Percentiles rank a stretch among this genome's conserved stretches.
These are phyloP conservation scores for Globisporangium viniferum DNA, from an alignment of 352 stramenopile genomes.

Conservation along the genomic window DNA sequence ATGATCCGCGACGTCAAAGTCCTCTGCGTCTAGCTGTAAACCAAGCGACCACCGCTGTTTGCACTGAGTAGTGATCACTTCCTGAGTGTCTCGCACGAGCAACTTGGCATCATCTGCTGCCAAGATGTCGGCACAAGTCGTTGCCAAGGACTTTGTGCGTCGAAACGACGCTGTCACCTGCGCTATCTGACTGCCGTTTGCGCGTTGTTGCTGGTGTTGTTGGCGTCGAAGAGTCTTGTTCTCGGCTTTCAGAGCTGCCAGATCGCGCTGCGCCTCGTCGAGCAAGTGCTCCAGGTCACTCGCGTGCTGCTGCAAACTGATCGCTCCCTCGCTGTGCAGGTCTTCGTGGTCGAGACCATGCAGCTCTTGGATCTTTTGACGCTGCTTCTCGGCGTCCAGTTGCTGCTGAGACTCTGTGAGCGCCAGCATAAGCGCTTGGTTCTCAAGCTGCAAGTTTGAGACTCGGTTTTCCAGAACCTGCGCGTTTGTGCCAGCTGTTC, in stretches of 20 bases:
- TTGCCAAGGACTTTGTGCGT: slow-evolving; percentile 8
- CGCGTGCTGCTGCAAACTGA: slow-evolving; percentile 15
- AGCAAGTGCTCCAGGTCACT: slow-evolving; percentile 24
- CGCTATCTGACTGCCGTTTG: neutral
- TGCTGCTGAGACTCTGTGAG: neutral
- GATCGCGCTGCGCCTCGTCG: slow-evolving; percentile 31
- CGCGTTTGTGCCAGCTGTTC: slow-evolving; percentile 1
- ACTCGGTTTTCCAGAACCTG: slow-evolving; percentile 19
- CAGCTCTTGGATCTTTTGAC: neutral
- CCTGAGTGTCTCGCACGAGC: neutral
- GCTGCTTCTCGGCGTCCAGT: neutral
- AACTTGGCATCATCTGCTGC: slow-evolving; percentile 4
- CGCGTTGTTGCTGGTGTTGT: neutral
- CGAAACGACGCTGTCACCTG: neutral
- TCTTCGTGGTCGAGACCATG: neutral
- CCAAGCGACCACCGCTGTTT: neutral
- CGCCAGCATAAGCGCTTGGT: slow-evolving; percentile 9
- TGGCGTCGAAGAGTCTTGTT: slow-evolving; percentile 31
- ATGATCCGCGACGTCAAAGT: neutral
- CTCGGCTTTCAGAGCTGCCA: slow-evolving; percentile 32
- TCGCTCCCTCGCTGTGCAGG: neutral
- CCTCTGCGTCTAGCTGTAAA: neutral
- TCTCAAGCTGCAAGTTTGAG: slow-evolving; percentile 12
- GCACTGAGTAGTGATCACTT: neutral
- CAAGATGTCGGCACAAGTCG: slow-evolving; percentile 15